Conservation (phyloP, 2,329 filamentous ascomycete species). For the Xylaria sp. region DNA sequence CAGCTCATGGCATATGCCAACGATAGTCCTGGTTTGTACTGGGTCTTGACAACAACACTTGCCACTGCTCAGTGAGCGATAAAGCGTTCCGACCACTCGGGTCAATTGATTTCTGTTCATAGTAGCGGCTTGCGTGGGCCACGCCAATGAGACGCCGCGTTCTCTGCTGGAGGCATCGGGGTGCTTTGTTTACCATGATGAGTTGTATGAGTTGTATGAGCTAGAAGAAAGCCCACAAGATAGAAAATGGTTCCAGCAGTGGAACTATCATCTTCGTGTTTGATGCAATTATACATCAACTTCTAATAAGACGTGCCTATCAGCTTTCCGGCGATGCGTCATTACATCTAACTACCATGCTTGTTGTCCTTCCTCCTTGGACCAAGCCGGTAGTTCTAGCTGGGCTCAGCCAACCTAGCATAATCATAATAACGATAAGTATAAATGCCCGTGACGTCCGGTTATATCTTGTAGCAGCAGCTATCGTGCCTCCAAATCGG, state of each 20-base stretch:
- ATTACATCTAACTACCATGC: neutral
- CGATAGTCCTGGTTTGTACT: neutral
- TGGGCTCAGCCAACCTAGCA: neutral
- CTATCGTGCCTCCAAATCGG: neutral
- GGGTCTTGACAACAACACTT: neutral
- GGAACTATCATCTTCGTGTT: neutral
- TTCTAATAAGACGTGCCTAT: neutral
- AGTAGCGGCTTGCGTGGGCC: too few relatives aligned
- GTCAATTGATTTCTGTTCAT: neutral
- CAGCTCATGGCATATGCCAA: neutral
- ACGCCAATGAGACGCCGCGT: neutral
- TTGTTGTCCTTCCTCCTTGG: neutral
- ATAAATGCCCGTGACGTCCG: too few relatives aligned
- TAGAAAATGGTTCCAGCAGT: neutral
- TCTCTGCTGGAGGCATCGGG: neutral
- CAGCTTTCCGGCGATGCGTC: neutral
- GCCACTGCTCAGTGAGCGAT: neutral
- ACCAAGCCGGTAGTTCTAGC: neutral
- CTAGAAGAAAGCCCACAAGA: neutral
- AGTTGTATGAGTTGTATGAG: neutral
- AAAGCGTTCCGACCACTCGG: neutral
- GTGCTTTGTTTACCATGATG: neutral
- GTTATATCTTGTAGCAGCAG: neutral
- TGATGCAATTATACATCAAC: neutral
- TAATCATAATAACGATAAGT: neutral